Conservation (phyloP, 2,329 filamentous ascomycete species). For the Microcera coccophila region DNA sequence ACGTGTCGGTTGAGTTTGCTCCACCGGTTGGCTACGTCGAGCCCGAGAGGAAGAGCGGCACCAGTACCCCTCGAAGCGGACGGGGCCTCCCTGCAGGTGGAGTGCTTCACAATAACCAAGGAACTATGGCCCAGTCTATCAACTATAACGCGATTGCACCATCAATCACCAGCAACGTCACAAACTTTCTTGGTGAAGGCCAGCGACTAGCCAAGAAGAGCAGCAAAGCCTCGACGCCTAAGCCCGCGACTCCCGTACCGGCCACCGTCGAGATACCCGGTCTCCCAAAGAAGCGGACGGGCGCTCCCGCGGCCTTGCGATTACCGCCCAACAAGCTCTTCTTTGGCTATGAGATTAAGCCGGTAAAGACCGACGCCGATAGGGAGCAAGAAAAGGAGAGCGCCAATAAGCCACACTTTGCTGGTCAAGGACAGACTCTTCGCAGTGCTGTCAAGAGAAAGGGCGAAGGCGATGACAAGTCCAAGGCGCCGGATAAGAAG, state of each 20-base stretch:
- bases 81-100: conserved; percentile 63
- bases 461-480: conserved; percentile 47
- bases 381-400: conserved; percentile 62
- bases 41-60: conserved; percentile 73
- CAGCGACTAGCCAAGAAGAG: conserved; percentile 82
- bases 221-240: conserved; percentile 63
- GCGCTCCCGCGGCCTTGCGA: conserved; percentile 82
- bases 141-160: conserved; percentile 92
- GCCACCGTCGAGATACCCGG: conserved; percentile 23
- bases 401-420: conserved; percentile 69
- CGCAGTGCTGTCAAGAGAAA: conserved; percentile 69
- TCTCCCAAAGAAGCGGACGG: conserved; percentile 49
- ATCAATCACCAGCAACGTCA: conserved; percentile 63
- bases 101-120: conserved; percentile 75
- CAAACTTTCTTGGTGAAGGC: conserved; percentile 75
- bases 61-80: conserved; percentile 73
- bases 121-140: conserved; percentile 96
- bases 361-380: conserved; percentile 73
- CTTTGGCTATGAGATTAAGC: conserved; percentile 92
- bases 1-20: conserved; percentile 94
- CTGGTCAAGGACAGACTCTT: conserved; percentile 79
- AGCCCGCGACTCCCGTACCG: conserved; percentile 66
- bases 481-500: conserved; percentile 47
- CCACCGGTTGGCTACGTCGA: conserved; percentile 92
- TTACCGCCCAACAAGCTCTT: conserved; percentile 88